Evolutionary conservation across 176 grass and related monocot genomes (phyloP).

Genomic region (Ampelocalamus luodianensis): DNA sequence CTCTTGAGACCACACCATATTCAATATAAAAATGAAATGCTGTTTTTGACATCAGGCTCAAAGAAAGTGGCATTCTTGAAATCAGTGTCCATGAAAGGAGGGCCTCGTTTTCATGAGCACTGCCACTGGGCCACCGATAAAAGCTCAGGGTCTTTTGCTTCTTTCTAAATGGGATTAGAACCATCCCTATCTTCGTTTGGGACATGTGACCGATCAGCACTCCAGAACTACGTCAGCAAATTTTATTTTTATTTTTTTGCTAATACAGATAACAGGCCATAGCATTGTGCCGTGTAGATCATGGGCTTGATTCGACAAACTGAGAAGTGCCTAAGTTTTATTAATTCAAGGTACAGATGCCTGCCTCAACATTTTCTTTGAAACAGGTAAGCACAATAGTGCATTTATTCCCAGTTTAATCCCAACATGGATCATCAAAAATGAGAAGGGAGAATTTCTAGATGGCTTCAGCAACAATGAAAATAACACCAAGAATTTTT

Average conservation of each 20-base stretch:
- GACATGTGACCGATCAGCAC: not conserved
- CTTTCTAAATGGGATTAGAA: conserved; percentile 2
- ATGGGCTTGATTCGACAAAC: not conserved
- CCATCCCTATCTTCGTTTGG: not conserved
- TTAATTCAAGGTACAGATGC: not conserved
- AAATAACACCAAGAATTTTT: not conserved
- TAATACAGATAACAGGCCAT: not conserved
- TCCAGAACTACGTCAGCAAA: not conserved
- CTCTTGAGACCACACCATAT: conserved; percentile 32
- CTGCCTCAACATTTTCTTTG: not conserved
- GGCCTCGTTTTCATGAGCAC: not conserved
- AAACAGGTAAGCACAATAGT: not conserved
- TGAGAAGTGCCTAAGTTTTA: not conserved
- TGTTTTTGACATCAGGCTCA: not conserved
- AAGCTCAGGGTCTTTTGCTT: not conserved
- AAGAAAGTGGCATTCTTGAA: not conserved
- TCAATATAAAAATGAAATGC: not conserved
- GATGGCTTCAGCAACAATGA: not conserved
- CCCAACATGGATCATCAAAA: not conserved
- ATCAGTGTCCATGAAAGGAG: conserved; percentile 5
- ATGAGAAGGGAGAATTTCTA: not conserved
- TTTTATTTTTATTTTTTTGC: too few relatives aligned
- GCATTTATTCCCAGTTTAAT: not conserved
- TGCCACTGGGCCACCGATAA: not conserved
- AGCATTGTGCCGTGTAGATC: not conserved